phyloP scores from a whole-genome alignment of 2,329 filamentous ascomycete genomes.

The Canariomyces notabilis region DNA sequence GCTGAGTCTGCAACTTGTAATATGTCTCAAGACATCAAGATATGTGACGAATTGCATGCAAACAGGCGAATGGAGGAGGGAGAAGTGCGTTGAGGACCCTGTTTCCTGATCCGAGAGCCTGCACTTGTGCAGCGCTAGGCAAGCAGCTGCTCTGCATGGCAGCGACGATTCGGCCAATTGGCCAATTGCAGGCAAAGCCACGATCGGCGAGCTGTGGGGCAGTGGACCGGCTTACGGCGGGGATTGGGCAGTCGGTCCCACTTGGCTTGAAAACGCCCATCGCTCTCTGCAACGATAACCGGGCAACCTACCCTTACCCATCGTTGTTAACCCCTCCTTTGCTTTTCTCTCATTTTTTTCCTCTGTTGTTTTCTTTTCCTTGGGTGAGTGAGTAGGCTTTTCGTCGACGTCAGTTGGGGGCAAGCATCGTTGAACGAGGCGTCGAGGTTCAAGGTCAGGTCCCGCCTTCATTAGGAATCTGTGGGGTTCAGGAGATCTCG shows the following conservation, averaged over 20 bases:
- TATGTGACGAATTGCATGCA: no score
- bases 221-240: slow-evolving; percentile 6
- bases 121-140: not conserved
- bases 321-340: slow-evolving; percentile 4
- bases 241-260: slow-evolving; percentile 12
- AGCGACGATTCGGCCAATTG: no score
- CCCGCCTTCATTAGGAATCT: not conserved
- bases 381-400: not conserved
- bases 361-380: no score
- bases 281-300: slow-evolving; percentile 1
- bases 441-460: not conserved
- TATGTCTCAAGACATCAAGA: no score
- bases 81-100: not conserved
- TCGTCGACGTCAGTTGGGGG: not conserved
- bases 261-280: not conserved
- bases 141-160: not conserved
- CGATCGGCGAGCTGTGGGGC: not conserved
- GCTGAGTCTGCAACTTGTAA: not conserved
- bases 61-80: no score
- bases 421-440: not conserved
- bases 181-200: not conserved
- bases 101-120: no score
- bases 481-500: slow-evolving; percentile 8
- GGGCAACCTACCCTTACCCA: not conserved
- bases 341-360: not conserved